phyloP scores from a whole-genome alignment of 305 asterid species.

The Fraxinus xanthoxyloides region DNA sequence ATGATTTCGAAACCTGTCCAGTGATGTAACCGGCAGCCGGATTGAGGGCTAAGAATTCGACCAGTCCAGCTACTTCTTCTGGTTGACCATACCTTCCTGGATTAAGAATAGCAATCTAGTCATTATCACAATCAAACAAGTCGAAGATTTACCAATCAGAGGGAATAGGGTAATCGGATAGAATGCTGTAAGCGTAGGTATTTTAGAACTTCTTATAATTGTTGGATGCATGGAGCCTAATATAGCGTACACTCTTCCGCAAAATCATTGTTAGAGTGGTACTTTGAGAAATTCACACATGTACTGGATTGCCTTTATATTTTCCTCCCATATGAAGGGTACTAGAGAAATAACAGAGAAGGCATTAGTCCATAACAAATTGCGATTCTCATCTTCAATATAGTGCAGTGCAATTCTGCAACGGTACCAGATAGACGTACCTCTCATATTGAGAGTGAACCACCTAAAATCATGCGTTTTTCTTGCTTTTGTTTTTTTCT shows the following conservation, averaged over 20 bases:
- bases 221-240: neutral
- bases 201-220: neutral
- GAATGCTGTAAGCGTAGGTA: neutral
- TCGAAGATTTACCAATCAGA: neutral
- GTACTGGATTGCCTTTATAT: neutral
- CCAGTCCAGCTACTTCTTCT: constrained; percentile 90
- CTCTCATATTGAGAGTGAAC: neutral
- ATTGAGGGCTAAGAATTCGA: constrained; percentile 79
- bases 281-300: neutral
- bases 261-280: neutral
- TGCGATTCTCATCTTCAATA: neutral
- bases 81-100: constrained; percentile 91
- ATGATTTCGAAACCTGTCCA: constrained; percentile 65
- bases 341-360: neutral
- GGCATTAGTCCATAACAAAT: neutral
- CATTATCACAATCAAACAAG: constrained; percentile 5
- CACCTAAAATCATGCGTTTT: neutral
- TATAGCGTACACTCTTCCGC: too few species aligned
- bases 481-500: neutral
- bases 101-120: constrained; percentile 11
- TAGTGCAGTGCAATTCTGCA: neutral
- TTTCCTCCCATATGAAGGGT: neutral
- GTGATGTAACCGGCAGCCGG: constrained; percentile 86
- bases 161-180: neutral
- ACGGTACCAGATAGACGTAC: neutral